Evolutionary conservation across 2,329 filamentous ascomycete species (phyloP), one percentile per base, ranked within the genome.

Genomic region (Fusarium longipes): DNA sequence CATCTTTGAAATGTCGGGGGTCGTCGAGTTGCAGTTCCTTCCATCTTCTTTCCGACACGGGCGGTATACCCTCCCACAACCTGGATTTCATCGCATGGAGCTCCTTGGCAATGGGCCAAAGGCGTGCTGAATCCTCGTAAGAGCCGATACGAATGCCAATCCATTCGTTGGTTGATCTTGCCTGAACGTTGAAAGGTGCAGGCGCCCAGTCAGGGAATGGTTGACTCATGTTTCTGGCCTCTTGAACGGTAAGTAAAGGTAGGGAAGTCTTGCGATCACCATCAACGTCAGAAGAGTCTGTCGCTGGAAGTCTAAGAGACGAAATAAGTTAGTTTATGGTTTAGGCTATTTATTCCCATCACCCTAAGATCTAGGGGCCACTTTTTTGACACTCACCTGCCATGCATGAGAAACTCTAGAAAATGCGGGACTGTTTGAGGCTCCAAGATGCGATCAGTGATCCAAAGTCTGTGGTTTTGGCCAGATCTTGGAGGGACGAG

Each of bases 1-100:
- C 75, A 2, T 36, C 22, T 8, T 39, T 18, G n/a, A 76, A 76
- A 15, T 72, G 73, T 1, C 64, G 39, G 0, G 61, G 65, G 0
- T 69, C 48, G 18, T 75, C 70, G 1, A 76, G 67, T 0, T 56
- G 38, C 24, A 73, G 15, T 0, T 76, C 70, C 2, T 62, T 43
- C 75, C 74, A 76, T 22, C 70, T 62, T 14, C 71, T 62, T 22
- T 75, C 70, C 0, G 75, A 74, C 17, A 76, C 43, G 4, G 75
- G 75, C 7, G 67, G 47, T 1, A 76, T 35, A 5, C 75, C 74
- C 12, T 74, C 73, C 75, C 73, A 76, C 0, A 76, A 20, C 8
- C 73, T 57, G 11, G 70, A 69, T n/a, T 76, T 77, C 68, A 76
- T 75, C 1, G 71, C 59, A 5, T 74, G 70, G 4, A 76, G 71